Evolutionary conservation across 257 asterid genomes (phyloP).

Genomic region (Primulina tabacum): DNA sequence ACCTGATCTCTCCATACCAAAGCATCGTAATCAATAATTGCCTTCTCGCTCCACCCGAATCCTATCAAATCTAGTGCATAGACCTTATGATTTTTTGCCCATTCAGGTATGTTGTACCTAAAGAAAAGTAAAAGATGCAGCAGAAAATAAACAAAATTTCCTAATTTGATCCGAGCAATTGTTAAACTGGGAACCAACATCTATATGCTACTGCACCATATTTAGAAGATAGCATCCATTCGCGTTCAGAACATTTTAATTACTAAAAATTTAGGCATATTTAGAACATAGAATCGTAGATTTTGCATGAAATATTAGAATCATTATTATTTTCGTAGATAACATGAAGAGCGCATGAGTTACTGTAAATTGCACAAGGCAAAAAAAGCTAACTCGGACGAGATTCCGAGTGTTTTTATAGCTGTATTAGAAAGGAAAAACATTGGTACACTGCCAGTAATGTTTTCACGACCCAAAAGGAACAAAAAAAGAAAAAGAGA

Average conservation of each 20-base stretch:
- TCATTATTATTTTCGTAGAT: neutral
- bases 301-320: neutral
- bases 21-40: conserved; percentile 85
- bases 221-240: neutral
- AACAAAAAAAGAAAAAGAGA: neutral
- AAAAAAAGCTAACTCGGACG: too few relatives aligned
- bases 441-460: neutral
- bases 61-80: conserved; percentile 90
- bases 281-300: too few relatives aligned
- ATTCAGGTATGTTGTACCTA: conserved; percentile 89
- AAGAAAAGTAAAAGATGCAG: neutral
- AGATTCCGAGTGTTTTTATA: neutral
- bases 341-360: neutral
- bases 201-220: neutral
- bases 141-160: neutral
- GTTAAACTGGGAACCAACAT: neutral
- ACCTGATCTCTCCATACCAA: conserved; percentile 91
- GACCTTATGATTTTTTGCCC: conserved; percentile 81
- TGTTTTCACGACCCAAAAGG: neutral
- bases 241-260: neutral
- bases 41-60: conserved; percentile 99
- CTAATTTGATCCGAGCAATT: too few relatives aligned
- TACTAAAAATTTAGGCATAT: neutral
- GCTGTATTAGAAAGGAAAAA: neutral
- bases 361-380: neutral